Evolutionary conservation across 805 yeast species (phyloP), one percentile per base, ranked within the genome.

Genomic region (Torulaspora gathmanii): DNA sequence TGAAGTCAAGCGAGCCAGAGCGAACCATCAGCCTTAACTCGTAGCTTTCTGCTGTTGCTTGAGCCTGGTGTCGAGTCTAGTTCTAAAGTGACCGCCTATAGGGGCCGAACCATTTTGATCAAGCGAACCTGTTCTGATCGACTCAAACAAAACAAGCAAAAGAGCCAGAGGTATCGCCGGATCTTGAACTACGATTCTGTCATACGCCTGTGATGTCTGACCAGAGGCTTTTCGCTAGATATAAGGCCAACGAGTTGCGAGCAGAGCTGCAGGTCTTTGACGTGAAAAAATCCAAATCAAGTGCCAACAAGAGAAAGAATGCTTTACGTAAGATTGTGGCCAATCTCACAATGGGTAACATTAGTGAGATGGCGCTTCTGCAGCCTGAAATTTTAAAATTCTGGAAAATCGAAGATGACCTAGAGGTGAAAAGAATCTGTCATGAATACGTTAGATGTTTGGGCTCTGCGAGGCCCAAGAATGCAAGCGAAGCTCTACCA

Each of bases 331-430:
- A 84, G 57, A 75, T 88, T 22, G 72, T 90, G 6, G 91, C 95
- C 34, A 90, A 89, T 64, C 75, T 88, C 64, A 83, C 95, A 5
- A 73, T 88, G 65, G 88, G 89, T 40, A 87, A 86, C 62, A 51
- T 52, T 34, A 75, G 75, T 45, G 96, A 91, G 58, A 78, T 89
- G 78, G 71, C 79, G 9, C 62, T 68, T 15, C 61, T 91, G 44
- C 77, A 82, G 57, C 80, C 82, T 1, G 95, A 86, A 41, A 74
- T 87, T 5, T 47, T 78, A 5, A 58, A 63, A 28, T 65, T 82
- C n/a, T 68, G 84, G 57, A 70, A 71, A 37, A 65, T 71, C 46
- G 70, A 74, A 63, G 75, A 74, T 53, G 95, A 87, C 64, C 47
- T 80, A 25, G 95, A 86, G 52, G 70, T 83, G 42, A 79, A 86